A percentile compares a stretch with the other conserved stretches of the same genome.
Conservation (phyloP, 257 asterid species). For the Jaltomata sinuosa region DNA sequence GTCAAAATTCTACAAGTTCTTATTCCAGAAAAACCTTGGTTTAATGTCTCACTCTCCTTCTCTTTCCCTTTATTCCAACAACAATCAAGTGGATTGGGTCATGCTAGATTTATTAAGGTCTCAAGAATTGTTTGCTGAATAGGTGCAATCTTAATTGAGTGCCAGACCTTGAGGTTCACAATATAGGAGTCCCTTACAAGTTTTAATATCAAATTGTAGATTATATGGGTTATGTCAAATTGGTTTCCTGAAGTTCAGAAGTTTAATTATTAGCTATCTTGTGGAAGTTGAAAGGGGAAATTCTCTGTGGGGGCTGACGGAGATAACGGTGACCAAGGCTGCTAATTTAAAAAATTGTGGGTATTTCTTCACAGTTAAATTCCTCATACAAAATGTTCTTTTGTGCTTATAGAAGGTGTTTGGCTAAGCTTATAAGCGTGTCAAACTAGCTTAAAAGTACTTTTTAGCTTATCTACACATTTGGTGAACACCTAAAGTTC, state of each 20-base stretch:
- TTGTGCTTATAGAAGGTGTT: background rate
- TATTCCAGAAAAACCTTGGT: background rate
- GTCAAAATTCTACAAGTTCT: background rate
- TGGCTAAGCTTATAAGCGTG: too few species aligned
- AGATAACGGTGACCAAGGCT: background rate
- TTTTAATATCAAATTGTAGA: background rate
- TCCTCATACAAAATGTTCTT: background rate
- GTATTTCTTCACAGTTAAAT: background rate
- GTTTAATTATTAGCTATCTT: too few species aligned
- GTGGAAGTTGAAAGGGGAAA: background rate
- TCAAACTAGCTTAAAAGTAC: too few species aligned
- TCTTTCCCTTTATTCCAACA: background rate
- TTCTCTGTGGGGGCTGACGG: background rate
- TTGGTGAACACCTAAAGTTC: too few species aligned
- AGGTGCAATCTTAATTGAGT: background rate
- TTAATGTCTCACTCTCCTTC: background rate
- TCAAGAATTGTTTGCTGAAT: background rate
- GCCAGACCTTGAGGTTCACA: background rate
- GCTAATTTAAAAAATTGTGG: background rate
- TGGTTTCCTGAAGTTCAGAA: background rate
- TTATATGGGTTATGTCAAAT: background rate
- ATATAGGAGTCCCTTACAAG: background rate
- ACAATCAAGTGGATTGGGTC: background rate
- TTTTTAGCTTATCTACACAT: too few species aligned
- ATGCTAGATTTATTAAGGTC: background rate